These are phyloP conservation scores for Dipteronia sinensis DNA, from an alignment of 345 rosid genomes.

Conservation along the genomic window DNA sequence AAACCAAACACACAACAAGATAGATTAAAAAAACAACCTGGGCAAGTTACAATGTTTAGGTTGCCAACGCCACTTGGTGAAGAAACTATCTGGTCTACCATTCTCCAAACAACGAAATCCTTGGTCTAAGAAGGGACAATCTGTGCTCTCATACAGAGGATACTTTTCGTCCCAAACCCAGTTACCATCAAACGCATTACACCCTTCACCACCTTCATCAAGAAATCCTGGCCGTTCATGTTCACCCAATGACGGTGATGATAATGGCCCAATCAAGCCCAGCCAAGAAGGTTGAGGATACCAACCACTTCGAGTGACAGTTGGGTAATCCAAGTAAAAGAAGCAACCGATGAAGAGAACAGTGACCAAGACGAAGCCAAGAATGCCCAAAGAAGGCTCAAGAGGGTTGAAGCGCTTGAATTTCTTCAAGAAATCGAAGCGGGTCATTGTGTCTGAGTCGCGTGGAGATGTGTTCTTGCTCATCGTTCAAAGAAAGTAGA, in stretches of 20 bases:
- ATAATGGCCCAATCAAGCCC: slow-evolving; percentile 23
- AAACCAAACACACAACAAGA: slow-evolving; percentile 12
- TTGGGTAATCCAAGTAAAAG: slow-evolving; percentile 46
- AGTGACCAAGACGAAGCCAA: slow-evolving; percentile 47
- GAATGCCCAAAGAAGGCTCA: slow-evolving; percentile 46
- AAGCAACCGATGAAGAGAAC: slow-evolving; percentile 44
- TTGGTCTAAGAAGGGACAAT: slow-evolving; percentile 51
- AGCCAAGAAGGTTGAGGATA: slow-evolving; percentile 36
- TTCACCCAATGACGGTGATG: slow-evolving; percentile 18
- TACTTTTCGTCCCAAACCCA: slow-evolving; percentile 74
- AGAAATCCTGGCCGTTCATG: slow-evolving; percentile 48
- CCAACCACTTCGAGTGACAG: slow-evolving; percentile 29
- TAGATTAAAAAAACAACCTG: slow-evolving; percentile 35
- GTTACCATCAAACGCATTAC: slow-evolving; percentile 67
- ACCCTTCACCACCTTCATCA: slow-evolving; percentile 48
- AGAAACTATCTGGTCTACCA: slow-evolving; percentile 70
- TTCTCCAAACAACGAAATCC: slow-evolving; percentile 73
- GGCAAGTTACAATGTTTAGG: slow-evolving; percentile 68
- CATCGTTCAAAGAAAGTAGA: slow-evolving; percentile 13
- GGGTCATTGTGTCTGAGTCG: slow-evolving; percentile 32
- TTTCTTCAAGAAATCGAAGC: slow-evolving; percentile 39
- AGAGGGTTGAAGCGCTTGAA: slow-evolving; percentile 49
- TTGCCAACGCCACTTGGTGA: slow-evolving; percentile 85
- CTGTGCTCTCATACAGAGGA: slow-evolving; percentile 60
- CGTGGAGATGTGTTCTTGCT: slow-evolving; percentile 3